Evolutionary conservation across 1,284 basidiomycete genomes (phyloP).

Genomic region (Bondarzewia mesenterica): DNA sequence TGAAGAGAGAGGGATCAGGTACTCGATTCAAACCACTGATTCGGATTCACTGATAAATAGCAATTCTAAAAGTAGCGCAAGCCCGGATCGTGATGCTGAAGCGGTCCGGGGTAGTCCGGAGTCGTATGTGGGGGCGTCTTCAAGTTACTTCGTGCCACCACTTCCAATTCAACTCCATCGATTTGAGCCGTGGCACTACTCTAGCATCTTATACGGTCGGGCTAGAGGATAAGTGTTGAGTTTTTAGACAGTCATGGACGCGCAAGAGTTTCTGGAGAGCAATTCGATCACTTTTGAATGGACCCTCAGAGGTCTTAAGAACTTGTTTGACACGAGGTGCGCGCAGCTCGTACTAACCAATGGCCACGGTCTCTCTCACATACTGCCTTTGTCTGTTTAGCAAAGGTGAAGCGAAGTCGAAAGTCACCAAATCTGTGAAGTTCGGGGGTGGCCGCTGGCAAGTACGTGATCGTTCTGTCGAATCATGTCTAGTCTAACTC

Average conservation of each 20-base stretch:
- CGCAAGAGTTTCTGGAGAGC: conserved; percentile 40
- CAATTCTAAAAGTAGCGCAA: too few relatives aligned
- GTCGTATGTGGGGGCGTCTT: too few relatives aligned
- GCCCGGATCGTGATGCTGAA: too few relatives aligned
- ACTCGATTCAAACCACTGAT: too few relatives aligned
- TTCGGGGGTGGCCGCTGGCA: conserved; percentile 72
- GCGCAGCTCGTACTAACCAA: neutral
- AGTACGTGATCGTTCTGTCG: conserved; percentile 24
- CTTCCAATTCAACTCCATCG: too few relatives aligned
- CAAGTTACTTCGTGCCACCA: too few relatives aligned
- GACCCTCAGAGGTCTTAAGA: conserved; percentile 60
- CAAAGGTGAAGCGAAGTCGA: conserved; percentile 64
- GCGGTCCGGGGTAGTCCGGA: too few relatives aligned
- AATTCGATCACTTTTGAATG: conserved; percentile 67
- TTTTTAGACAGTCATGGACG: neutral
- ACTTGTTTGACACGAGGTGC: conserved; percentile 66
- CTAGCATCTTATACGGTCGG: too few relatives aligned
- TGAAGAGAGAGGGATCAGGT: too few relatives aligned
- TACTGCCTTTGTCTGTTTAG: conserved; percentile 17
- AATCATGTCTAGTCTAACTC: neutral
- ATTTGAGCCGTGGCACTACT: too few relatives aligned
- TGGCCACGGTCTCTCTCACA: neutral
- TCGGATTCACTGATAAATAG: too few relatives aligned
- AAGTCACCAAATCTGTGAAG: conserved; percentile 55
- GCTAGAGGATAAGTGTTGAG: too few relatives aligned